Conservation (phyloP, 495 filamentous ascomycete species). For the Neurospora terricola region DNA sequence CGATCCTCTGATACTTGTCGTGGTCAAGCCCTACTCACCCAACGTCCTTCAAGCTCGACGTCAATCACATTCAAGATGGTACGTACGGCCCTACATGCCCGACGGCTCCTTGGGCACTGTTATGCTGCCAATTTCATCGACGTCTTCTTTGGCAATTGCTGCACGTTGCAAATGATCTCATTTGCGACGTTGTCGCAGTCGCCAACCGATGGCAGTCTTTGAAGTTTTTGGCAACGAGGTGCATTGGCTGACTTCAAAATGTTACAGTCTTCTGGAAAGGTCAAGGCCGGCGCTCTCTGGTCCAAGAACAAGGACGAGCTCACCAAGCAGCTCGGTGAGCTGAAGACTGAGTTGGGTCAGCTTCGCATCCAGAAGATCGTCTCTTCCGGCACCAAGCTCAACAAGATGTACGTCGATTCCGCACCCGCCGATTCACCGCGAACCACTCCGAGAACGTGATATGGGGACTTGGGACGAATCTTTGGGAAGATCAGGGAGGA, state of each 20-base stretch:
- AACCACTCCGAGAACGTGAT: neutral
- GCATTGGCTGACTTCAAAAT: constrained; percentile 19
- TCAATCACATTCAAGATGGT: constrained; percentile 22
- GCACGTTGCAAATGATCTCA: neutral
- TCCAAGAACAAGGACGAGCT: constrained; percentile 98
- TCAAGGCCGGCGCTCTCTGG: constrained; percentile 94
- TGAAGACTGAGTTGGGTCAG: constrained; percentile 88
- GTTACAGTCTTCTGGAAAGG: constrained; percentile 73
- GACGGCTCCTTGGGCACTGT: neutral
- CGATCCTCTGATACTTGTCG: constrained; percentile 19
- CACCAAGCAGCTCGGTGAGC: constrained; percentile 76
- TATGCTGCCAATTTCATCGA: neutral
- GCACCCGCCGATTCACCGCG: neutral
- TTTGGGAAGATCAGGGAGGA: neutral
- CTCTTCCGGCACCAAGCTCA: constrained; percentile 85
- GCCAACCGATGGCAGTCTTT: neutral
- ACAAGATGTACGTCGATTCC: constrained; percentile 73
- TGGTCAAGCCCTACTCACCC: constrained; percentile 21
- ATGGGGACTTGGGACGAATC: neutral
- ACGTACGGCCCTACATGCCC: constrained; percentile 4
- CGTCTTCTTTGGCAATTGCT: neutral
- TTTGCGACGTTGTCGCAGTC: neutral
- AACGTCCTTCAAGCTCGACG: constrained; percentile 25
- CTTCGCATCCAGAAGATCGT: constrained; percentile 96
- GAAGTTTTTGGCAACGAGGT: neutral